These are phyloP conservation scores for Pichia terricola DNA, from an alignment of 1,139 yeast genomes.

Conservation along the genomic window DNA sequence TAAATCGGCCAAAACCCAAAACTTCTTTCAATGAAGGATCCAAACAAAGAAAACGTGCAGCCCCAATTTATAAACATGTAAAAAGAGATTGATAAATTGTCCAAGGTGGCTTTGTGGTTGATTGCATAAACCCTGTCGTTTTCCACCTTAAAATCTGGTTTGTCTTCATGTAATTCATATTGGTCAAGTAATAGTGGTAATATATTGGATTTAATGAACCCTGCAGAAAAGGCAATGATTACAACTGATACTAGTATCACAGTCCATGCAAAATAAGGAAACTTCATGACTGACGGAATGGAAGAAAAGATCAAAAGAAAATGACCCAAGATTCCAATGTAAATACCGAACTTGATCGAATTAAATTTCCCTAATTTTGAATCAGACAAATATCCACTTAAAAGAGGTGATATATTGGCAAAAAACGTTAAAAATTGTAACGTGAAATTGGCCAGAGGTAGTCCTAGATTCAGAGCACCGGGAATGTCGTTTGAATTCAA, in stretches of 20 bases:
- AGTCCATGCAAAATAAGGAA: constrained; percentile 26
- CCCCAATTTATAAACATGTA: constrained; percentile 79
- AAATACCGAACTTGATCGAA: constrained; percentile 34
- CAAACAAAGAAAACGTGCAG: constrained; percentile 67
- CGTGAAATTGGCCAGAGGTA: constrained; percentile 32
- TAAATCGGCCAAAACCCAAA: no score
- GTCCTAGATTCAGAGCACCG: constrained; percentile 36
- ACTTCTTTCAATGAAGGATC: constrained; percentile 41
- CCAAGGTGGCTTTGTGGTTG: constrained; percentile 63
- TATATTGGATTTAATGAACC: constrained; percentile 42
- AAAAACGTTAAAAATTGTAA: constrained; percentile 32
- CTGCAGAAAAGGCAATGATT: constrained; percentile 35
- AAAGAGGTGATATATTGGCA: constrained; percentile 36
- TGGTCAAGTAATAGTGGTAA: constrained; percentile 46
- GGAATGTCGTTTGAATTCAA: constrained; percentile 27
- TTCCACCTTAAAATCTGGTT: constrained; percentile 13
- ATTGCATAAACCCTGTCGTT: constrained; percentile 49
- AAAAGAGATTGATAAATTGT: constrained; percentile 66
- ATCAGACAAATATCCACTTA: constrained; percentile 38
- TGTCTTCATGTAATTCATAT: constrained; percentile 38
- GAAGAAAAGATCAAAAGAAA: constrained; percentile 34
- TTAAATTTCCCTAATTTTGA: constrained; percentile 33
- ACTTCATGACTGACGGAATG: constrained; percentile 30
- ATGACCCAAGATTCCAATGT: constrained; percentile 33
- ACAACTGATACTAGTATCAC: constrained; percentile 32